These are phyloP conservation scores for Angomonas ambiguus DNA, from an alignment of 208 protist species.

Conservation along the genomic window DNA sequence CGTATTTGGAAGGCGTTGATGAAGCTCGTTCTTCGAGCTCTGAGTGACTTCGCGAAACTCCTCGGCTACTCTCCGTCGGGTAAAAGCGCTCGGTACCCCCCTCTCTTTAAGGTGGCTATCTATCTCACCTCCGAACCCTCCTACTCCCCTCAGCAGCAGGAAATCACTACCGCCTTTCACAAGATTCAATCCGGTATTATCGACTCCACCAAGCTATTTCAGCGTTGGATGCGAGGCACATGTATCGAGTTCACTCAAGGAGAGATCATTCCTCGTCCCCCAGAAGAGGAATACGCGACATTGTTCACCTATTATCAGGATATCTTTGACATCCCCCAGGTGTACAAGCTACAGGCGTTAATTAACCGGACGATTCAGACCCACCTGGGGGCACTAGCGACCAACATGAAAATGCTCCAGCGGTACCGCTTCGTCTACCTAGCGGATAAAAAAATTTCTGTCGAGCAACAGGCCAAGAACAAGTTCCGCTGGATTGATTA, in stretches of 20 bases:
- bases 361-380: slow-evolving; percentile 92
- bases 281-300: slow-evolving; percentile 76
- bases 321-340: slow-evolving; percentile 83
- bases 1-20: slow-evolving; percentile 93
- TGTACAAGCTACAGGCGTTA: slow-evolving; percentile 87
- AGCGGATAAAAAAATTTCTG: slow-evolving; percentile 91
- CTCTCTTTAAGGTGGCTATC: slow-evolving; percentile 93
- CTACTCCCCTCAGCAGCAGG: slow-evolving; percentile 90
- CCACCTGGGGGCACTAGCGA: slow-evolving; percentile 81
- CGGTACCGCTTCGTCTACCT: slow-evolving; percentile 92
- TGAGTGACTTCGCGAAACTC: slow-evolving; percentile 84
- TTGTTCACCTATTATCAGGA: slow-evolving; percentile 95
- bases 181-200: slow-evolving; percentile 91
- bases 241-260: slow-evolving; percentile 94
- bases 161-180: slow-evolving; percentile 91
- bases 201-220: slow-evolving; percentile 92
- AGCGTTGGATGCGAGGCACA: slow-evolving; percentile 95
- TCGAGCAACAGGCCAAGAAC: slow-evolving; percentile 92
- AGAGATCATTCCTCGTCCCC: slow-evolving; percentile 79
- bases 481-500: slow-evolving; percentile 94
- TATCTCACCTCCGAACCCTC: slow-evolving; percentile 91
- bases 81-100: slow-evolving; percentile 33
- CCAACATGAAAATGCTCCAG: slow-evolving; percentile 92
- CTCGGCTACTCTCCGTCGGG: slow-evolving; percentile 67
- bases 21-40: slow-evolving; percentile 87